Evolutionary conservation across 192 early-diverging fungal species (phyloP).

Genomic region (Backusella australiensis): DNA sequence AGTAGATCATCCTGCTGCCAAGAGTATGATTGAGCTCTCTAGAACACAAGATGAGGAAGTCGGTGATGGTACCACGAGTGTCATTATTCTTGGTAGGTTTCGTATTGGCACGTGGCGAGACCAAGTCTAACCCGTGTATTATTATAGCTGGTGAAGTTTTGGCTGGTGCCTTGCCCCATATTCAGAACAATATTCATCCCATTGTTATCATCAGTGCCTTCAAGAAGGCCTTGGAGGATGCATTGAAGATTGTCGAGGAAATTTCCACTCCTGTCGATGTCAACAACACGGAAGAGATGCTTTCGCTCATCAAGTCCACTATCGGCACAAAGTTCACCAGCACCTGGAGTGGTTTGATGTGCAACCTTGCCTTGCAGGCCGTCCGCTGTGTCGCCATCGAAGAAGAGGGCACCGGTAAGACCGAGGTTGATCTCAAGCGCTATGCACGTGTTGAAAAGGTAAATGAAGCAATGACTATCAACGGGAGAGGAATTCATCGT

Average conservation of each 20-base stretch:
- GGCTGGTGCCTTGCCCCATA: conserved; percentile 83
- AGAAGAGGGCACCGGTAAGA: conserved; percentile 60
- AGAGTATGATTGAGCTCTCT: conserved; percentile 98
- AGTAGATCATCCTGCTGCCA: conserved; percentile 99
- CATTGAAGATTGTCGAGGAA: conserved; percentile 78
- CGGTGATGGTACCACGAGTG: conserved; percentile 98
- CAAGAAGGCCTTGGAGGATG: conserved; percentile 93
- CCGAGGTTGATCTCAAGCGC: conserved; percentile 97
- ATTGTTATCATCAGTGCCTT: conserved; percentile 94
- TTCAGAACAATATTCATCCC: conserved; percentile 98
- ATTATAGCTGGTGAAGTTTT: conserved; percentile 91
- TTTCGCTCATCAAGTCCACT: conserved; percentile 85
- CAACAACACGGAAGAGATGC: conserved; percentile 84
- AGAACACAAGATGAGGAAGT: conserved; percentile 99
- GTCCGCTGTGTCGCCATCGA: conserved; percentile 85
- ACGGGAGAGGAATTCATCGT: background rate
- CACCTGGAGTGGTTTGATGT: conserved; percentile 98
- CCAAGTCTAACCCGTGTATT: too few relatives aligned
- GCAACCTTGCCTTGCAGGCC: conserved; percentile 90
- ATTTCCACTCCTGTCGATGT: conserved; percentile 87
- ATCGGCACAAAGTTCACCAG: conserved; percentile 97
- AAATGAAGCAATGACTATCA: background rate
- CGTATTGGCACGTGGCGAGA: background rate
- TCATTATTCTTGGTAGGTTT: conserved; percentile 90
- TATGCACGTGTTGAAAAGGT: conserved; percentile 98